phyloP scores from a whole-genome alignment of 2,329 filamentous ascomycete genomes.

The Rhexocercosporidium sp. region DNA sequence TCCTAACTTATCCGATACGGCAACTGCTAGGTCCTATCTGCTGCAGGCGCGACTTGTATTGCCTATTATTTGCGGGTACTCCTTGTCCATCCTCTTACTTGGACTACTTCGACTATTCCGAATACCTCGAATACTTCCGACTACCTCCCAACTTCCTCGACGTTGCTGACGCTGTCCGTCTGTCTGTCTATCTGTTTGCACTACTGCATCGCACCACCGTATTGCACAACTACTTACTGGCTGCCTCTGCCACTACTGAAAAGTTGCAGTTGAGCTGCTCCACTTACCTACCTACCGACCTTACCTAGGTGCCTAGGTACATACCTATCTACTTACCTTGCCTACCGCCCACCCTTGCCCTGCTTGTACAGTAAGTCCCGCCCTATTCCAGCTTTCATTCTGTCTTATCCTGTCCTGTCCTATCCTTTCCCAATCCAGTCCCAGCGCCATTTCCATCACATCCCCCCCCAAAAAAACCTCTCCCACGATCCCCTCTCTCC shows the following conservation, averaged over 20 bases:
- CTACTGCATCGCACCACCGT: neutral
- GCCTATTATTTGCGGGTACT: neutral
- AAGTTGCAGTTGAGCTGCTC: constrained; percentile 11
- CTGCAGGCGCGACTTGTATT: constrained; percentile 14
- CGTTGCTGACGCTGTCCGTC: neutral
- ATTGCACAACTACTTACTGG: neutral
- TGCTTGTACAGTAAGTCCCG: constrained; percentile 5
- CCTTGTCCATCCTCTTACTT: too few relatives aligned
- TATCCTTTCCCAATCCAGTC: constrained; percentile 16
- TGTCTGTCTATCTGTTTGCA: too few relatives aligned
- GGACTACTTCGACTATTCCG: too few relatives aligned
- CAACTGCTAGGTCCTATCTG: constrained; percentile 6
- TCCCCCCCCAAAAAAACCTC: constrained; percentile 3
- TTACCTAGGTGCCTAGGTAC: neutral
- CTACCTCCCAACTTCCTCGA: neutral
- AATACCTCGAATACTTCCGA: too few relatives aligned
- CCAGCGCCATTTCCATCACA: neutral
- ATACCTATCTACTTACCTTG: neutral
- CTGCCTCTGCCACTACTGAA: constrained; percentile 10
- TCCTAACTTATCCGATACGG: neutral
- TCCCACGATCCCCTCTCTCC: constrained; percentile 1
- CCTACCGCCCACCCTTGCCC: neutral
- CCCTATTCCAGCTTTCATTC: too few relatives aligned
- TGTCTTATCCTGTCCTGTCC: constrained; percentile 10
- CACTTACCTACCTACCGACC: neutral